phyloP scores from a whole-genome alignment of 352 stramenopile species.

The Phytophthora sp. region DNA sequence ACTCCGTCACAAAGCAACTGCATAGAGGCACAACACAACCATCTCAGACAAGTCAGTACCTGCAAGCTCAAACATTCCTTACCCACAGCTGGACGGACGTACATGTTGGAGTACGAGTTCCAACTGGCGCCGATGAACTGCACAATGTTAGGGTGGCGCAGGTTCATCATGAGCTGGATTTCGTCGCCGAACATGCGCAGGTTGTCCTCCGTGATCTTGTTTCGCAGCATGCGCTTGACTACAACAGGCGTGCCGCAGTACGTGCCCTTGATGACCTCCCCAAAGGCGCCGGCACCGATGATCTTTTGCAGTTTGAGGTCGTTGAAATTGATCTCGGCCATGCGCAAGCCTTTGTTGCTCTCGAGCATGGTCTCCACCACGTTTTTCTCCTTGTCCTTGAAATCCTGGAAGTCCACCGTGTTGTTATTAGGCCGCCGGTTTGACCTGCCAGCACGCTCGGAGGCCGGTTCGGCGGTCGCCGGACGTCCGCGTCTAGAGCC shows the following conservation, averaged over 20 bases:
- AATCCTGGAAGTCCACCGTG: constrained; percentile 84
- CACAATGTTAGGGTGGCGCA: constrained; percentile 89
- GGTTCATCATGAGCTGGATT: constrained; percentile 92
- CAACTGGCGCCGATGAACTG: constrained; percentile 91
- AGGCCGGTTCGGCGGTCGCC: constrained; percentile 4
- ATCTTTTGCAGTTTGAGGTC: constrained; percentile 91
- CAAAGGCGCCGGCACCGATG: constrained; percentile 85
- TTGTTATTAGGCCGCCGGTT: constrained; percentile 40
- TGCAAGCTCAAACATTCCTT: too few species aligned
- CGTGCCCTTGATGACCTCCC: constrained; percentile 89
- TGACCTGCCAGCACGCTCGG: constrained; percentile 5
- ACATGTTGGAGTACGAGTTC: constrained; percentile 94
- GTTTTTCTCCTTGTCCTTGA: constrained; percentile 88
- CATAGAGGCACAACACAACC: constrained; percentile 2
- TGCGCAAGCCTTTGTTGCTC: constrained; percentile 86
- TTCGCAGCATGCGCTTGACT: constrained; percentile 89
- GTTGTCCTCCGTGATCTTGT: constrained; percentile 91
- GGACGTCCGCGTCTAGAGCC: constrained; percentile 7
- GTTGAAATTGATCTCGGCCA: constrained; percentile 91
- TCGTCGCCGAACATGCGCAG: constrained; percentile 90
- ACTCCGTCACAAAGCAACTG: constrained; percentile 90
- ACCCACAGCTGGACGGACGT: too few species aligned
- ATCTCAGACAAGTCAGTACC: constrained; percentile 20
- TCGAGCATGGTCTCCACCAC: constrained; percentile 90
- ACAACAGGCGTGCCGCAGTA: constrained; percentile 90